Evolutionary conservation across 352 stramenopile species (phyloP).

Genomic region (Pythium aquatile): DNA sequence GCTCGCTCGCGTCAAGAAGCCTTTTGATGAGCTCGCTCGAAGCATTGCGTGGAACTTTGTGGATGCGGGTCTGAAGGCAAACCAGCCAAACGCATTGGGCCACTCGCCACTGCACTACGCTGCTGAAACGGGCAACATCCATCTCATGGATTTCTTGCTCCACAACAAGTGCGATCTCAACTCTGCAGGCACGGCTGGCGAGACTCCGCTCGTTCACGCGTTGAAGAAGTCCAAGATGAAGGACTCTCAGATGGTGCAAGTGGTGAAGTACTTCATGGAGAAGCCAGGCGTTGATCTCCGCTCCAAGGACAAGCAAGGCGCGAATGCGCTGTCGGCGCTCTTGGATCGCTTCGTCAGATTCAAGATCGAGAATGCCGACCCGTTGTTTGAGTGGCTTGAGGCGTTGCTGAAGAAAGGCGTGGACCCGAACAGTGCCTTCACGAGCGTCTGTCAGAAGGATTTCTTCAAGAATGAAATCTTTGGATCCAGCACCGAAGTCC

Average conservation of each 20-base stretch:
- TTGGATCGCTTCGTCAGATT: slow-evolving; percentile 59
- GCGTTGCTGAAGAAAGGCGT: slow-evolving; percentile 56
- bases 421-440: slow-evolving; percentile 46
- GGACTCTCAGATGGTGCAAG: slow-evolving; percentile 29
- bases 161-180: slow-evolving; percentile 55
- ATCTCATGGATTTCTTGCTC: slow-evolving; percentile 72
- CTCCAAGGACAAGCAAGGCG: slow-evolving; percentile 35
- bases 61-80: slow-evolving; percentile 42
- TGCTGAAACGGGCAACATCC: slow-evolving; percentile 46
- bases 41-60: slow-evolving; percentile 69
- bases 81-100: slow-evolving; percentile 33
- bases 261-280: slow-evolving; percentile 52
- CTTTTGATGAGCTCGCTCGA: slow-evolving; percentile 53
- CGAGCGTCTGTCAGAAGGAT: slow-evolving; percentile 29
- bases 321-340: slow-evolving; percentile 50
- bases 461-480: slow-evolving; percentile 42
- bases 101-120: slow-evolving; percentile 63
- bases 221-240: slow-evolving; percentile 34
- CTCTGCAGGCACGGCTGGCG: slow-evolving; percentile 36
- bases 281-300: slow-evolving; percentile 41
- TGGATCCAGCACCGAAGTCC: slow-evolving; percentile 25
- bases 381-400: slow-evolving; percentile 45
- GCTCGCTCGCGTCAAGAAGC: slow-evolving; percentile 51
- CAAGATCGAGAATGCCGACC: slow-evolving; percentile 12
- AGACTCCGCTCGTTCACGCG: slow-evolving; percentile 54